Evolutionary conservation across 306 rosid species (phyloP).

Genomic region (Malus asiatica): DNA sequence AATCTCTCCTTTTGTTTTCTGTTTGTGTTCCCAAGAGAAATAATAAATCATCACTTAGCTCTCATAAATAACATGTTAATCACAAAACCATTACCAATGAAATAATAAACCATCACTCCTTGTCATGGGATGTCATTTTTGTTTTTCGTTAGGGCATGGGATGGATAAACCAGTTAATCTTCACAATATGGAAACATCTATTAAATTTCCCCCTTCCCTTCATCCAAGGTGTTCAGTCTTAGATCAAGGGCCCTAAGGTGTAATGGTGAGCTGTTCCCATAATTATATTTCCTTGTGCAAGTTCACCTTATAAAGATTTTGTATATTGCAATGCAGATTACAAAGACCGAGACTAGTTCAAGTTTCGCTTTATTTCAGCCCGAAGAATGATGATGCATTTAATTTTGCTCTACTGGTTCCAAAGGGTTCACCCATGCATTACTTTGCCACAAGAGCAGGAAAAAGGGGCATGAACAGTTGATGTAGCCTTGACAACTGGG

Average conservation of each 20-base stretch:
- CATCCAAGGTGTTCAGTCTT: no score
- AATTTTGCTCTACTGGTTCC: constrained; percentile 4
- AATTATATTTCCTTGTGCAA: no score
- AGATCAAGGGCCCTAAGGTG: no score
- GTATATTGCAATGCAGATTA: constrained; percentile 55
- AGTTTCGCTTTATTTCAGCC: constrained; percentile 52
- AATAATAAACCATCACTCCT: no score
- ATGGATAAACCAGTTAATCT: no score
- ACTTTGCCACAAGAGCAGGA: constrained; percentile 13
- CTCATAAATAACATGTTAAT: background rate
- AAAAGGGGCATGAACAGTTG: constrained; percentile 2
- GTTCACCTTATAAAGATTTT: background rate
- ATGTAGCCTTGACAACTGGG: constrained; percentile 2
- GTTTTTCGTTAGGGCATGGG: no score
- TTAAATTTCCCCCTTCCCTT: no score
- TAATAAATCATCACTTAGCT: background rate
- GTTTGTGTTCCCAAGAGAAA: background rate
- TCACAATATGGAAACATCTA: no score
- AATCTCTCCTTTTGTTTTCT: background rate
- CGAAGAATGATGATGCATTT: constrained; percentile 39
- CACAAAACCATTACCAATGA: no score
- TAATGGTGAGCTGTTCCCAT: no score
- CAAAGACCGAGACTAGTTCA: constrained; percentile 74
- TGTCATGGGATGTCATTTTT: no score
- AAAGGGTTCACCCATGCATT: background rate